A percentile compares a stretch with the other conserved stretches of the same genome.
Conservation (phyloP, 1,139 yeast genomes). For the Pichia norvegensis region DNA sequence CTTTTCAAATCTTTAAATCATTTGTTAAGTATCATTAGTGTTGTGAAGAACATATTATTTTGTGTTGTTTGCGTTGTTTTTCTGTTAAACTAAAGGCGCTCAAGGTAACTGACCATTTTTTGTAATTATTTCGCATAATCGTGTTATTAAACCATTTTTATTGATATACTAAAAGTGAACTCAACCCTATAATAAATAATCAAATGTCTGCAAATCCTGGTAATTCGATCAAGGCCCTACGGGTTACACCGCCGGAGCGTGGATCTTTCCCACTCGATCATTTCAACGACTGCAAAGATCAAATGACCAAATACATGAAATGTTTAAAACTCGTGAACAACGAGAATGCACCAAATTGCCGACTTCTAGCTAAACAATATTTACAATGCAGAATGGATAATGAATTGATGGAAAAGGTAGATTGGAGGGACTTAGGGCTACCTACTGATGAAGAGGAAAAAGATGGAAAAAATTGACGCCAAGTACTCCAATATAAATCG, state of each 20-base stretch:
- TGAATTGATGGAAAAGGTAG: slow-evolving; percentile 71
- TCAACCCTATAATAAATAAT: not conserved
- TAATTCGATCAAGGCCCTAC: slow-evolving; percentile 42
- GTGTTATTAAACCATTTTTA: not conserved
- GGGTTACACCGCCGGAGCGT: slow-evolving; percentile 91
- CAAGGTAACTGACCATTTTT: too few relatives aligned
- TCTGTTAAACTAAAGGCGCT: too few relatives aligned
- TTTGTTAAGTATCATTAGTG: too few relatives aligned
- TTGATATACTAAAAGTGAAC: too few relatives aligned
- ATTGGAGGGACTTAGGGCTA: slow-evolving; percentile 75
- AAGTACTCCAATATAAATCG: not conserved
- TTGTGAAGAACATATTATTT: too few relatives aligned
- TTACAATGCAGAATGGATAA: slow-evolving; percentile 86
- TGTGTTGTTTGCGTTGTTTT: too few relatives aligned
- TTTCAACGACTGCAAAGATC: slow-evolving; percentile 59
- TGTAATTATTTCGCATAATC: not conserved
- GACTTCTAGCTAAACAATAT: slow-evolving; percentile 74
- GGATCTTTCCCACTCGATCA: slow-evolving; percentile 97
- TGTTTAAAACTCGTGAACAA: slow-evolving; percentile 76
- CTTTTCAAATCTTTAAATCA: too few relatives aligned
- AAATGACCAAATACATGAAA: slow-evolving; percentile 67
- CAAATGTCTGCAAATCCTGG: slow-evolving; percentile 35
- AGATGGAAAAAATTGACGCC: not conserved
- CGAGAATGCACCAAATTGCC: slow-evolving; percentile 82
- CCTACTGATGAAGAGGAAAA: slow-evolving; percentile 47